Evolutionary conservation across 495 filamentous ascomycete genomes (phyloP).

Genomic region (Niebla homalea): DNA sequence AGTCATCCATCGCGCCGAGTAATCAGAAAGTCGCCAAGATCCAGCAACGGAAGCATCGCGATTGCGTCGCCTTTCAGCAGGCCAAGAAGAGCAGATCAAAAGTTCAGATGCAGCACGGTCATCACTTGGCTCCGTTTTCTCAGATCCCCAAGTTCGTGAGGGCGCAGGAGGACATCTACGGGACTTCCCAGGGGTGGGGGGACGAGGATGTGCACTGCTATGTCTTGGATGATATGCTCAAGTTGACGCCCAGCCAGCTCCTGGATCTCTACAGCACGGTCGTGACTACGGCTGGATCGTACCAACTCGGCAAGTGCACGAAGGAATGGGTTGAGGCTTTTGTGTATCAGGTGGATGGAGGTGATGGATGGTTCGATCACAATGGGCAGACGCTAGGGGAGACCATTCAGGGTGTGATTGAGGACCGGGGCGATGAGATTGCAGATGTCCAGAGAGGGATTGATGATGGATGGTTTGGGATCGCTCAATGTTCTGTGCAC

Average conservation of each 20-base stretch:
- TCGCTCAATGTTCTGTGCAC: slow-evolving; percentile 2
- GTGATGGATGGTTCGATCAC: slow-evolving; percentile 44
- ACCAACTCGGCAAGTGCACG: slow-evolving; percentile 8
- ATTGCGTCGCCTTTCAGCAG: neutral
- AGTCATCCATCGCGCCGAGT: slow-evolving; percentile 44
- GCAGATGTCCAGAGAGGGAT: slow-evolving; percentile 4
- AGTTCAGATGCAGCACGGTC: too few species aligned
- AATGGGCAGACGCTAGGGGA: slow-evolving; percentile 49
- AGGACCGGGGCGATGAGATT: slow-evolving; percentile 28
- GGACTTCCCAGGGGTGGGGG: slow-evolving; percentile 44
- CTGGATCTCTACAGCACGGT: slow-evolving; percentile 42
- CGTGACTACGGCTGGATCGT: slow-evolving; percentile 9
- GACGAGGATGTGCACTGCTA: slow-evolving; percentile 52
- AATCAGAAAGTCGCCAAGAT: slow-evolving; percentile 31
- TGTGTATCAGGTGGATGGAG: slow-evolving; percentile 24
- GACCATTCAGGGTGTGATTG: slow-evolving; percentile 33
- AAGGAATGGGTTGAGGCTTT: slow-evolving; percentile 43
- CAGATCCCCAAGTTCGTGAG: slow-evolving; percentile 13
- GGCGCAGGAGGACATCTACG: slow-evolving; percentile 25
- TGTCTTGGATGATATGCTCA: slow-evolving; percentile 53
- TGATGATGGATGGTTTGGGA: slow-evolving; percentile 9
- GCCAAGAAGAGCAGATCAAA: neutral
- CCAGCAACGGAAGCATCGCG: slow-evolving; percentile 25
- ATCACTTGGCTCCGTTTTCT: slow-evolving; percentile 1
- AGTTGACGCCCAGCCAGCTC: slow-evolving; percentile 45